A percentile compares a stretch with the other conserved stretches of the same genome.
phyloP scores from a whole-genome alignment of 2,329 filamentous ascomycete genomes.

The Coniochaeta prunicola region DNA sequence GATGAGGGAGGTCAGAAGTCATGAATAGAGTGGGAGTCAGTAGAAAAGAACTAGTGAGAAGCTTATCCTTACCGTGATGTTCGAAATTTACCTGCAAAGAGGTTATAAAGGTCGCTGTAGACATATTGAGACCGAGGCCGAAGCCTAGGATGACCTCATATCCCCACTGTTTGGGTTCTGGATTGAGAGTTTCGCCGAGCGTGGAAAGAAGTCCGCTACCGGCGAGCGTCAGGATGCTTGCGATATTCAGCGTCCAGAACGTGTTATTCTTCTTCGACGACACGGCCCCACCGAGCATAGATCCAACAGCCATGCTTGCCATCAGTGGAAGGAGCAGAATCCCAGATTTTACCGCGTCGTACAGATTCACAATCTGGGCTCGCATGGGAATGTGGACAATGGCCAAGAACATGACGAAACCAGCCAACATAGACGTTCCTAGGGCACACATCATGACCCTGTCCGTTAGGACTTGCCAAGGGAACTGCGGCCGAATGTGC shows the following conservation, averaged over 20 bases:
- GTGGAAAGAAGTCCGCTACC: slow-evolving; percentile 7
- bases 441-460: slow-evolving; percentile 11
- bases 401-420: slow-evolving; percentile 13
- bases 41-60: background rate
- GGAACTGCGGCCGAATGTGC: slow-evolving; percentile 11
- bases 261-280: slow-evolving; percentile 9
- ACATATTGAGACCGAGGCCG: slow-evolving; percentile 7
- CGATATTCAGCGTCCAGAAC: slow-evolving; percentile 11
- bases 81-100: slow-evolving; percentile 13
- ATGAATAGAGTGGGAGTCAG: background rate
- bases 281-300: slow-evolving; percentile 9
- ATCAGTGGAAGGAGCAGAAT: slow-evolving; percentile 15
- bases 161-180: slow-evolving; percentile 10
- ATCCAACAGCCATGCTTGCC: slow-evolving; percentile 12
- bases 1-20: background rate
- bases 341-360: slow-evolving; percentile 14
- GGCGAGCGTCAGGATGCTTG: slow-evolving; percentile 10
- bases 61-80: slow-evolving; percentile 10
- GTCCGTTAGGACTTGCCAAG: slow-evolving; percentile 8
- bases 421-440: slow-evolving; percentile 4
- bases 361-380: slow-evolving; percentile 14
- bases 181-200: slow-evolving; percentile 1
- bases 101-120: slow-evolving; percentile 13
- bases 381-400: slow-evolving; percentile 16
- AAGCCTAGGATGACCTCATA: slow-evolving; percentile 12